A percentile compares a stretch with the other conserved stretches of the same genome.
phyloP scores from a whole-genome alignment of 2,329 filamentous ascomycete species.

The Xylariales sp. region DNA sequence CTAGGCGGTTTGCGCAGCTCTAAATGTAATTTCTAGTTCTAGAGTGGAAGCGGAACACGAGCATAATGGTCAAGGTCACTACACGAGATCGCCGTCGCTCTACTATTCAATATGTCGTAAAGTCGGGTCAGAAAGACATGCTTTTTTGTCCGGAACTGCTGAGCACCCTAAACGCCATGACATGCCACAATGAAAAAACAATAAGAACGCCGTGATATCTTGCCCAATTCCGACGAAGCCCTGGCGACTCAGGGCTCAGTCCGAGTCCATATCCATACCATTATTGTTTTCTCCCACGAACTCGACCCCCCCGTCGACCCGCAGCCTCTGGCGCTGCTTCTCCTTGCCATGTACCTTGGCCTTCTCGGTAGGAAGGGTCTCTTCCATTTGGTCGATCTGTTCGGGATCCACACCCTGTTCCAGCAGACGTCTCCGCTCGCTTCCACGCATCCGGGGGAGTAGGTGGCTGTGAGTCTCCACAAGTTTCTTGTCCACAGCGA shows the following conservation, averaged over 20 bases:
- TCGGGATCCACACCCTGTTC: conserved; percentile 48
- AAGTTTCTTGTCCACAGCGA: conserved; percentile 84
- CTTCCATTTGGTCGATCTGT: conserved; percentile 53
- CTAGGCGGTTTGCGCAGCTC: neutral
- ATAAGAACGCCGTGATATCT: conserved; percentile 45
- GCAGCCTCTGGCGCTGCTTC: conserved; percentile 53
- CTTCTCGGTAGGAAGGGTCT: conserved; percentile 46
- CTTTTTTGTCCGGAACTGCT: conserved; percentile 30
- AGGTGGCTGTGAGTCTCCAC: conserved; percentile 94
- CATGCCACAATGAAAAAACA: conserved; percentile 45
- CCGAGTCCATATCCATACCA: conserved; percentile 58
- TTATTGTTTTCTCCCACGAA: conserved; percentile 54
- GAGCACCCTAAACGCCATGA: conserved; percentile 47
- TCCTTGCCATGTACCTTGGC: conserved; percentile 56
- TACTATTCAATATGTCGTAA: conserved; percentile 2
- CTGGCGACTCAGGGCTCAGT: conserved; percentile 37
- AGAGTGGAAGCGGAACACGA: no score
- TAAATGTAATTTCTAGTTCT: conserved; percentile 1
- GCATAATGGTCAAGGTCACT: neutral
- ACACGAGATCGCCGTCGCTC: conserved; percentile 15
- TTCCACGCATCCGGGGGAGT: conserved; percentile 77
- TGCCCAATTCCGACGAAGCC: conserved; percentile 35
- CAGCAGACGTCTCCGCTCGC: conserved; percentile 67
- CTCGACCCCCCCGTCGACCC: conserved; percentile 56
- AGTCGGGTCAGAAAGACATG: conserved; percentile 17